Evolutionary conservation across 2,329 filamentous ascomycete species (phyloP).

Genomic region (Apiospora arundinis): DNA sequence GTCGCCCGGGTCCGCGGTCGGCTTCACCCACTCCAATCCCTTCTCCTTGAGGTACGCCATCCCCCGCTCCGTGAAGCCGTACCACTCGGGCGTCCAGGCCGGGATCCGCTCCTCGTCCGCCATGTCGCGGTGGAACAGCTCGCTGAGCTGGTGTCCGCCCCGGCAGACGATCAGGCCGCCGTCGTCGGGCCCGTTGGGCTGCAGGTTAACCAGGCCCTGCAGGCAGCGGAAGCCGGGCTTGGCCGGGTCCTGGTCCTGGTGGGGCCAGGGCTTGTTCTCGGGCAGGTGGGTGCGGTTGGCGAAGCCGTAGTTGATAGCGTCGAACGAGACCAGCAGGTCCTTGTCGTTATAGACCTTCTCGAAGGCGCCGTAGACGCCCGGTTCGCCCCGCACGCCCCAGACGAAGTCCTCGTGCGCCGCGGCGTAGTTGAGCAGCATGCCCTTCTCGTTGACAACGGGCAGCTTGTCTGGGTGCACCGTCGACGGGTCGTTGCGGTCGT

Average conservation of each 20-base stretch:
- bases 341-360: conserved; percentile 52
- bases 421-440: conserved; percentile 54
- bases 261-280: conserved; percentile 51
- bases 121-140: conserved; percentile 44
- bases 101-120: conserved; percentile 40
- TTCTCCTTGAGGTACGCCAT: conserved; percentile 45
- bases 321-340: conserved; percentile 56
- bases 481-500: conserved; percentile 44
- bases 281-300: conserved; percentile 42
- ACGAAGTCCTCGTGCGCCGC: conserved; percentile 56
- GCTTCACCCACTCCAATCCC: conserved; percentile 43
- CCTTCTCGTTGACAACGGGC: conserved; percentile 52
- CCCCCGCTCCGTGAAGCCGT: conserved; percentile 43
- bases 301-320: conserved; percentile 52
- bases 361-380: conserved; percentile 52
- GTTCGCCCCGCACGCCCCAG: conserved; percentile 55
- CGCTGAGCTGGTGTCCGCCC: conserved; percentile 36
- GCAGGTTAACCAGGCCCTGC: conserved; percentile 56
- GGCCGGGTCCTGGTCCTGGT: conserved; percentile 52
- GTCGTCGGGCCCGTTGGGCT: conserved; percentile 42
- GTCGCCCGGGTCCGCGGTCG: conserved; percentile 50
- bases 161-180: conserved; percentile 44
- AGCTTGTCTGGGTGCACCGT: conserved; percentile 42
- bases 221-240: conserved; percentile 56
- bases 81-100: conserved; percentile 44